Percentiles rank a stretch among this genome's conserved stretches.
These are phyloP conservation scores for Amphichorda felina DNA, from an alignment of 2,329 filamentous ascomycete species.

Conservation along the genomic window DNA sequence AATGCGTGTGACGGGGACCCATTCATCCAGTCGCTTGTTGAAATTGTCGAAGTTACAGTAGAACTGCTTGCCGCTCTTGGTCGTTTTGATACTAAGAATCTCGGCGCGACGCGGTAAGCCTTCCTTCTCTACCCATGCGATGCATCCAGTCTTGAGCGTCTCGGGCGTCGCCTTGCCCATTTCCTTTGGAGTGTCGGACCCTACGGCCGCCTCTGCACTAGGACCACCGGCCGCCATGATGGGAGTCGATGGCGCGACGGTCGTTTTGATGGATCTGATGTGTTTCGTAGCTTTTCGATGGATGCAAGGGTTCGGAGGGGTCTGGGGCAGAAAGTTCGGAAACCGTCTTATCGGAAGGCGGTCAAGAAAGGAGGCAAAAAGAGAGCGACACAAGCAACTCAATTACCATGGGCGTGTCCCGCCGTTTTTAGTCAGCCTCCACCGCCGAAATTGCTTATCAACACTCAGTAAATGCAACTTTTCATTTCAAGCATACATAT, in stretches of 20 bases:
- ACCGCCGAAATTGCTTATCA: too few relatives aligned
- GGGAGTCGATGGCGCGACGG: conserved; percentile 8
- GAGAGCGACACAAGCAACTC: too few relatives aligned
- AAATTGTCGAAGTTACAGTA: conserved; percentile 98
- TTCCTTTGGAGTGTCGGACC: conserved; percentile 46
- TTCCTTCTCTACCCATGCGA: conserved; percentile 55
- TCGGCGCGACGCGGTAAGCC: conserved; percentile 84
- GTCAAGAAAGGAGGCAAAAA: not conserved
- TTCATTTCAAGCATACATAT: too few relatives aligned
- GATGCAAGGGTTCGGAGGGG: too few relatives aligned
- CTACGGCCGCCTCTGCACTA: conserved; percentile 40
- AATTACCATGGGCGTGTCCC: too few relatives aligned
- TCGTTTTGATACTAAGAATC: conserved; percentile 86
- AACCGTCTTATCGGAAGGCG: conserved; percentile 1
- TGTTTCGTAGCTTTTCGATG: not conserved
- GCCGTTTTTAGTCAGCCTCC: too few relatives aligned
- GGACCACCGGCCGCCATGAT: conserved; percentile 41
- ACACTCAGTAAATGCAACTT: too few relatives aligned
- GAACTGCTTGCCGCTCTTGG: conserved; percentile 78
- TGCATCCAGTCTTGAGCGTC: conserved; percentile 55
- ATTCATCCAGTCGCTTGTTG: conserved; percentile 80
- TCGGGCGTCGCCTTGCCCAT: conserved; percentile 77
- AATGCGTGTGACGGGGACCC: conserved; percentile 73
- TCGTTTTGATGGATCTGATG: conserved; percentile 4
- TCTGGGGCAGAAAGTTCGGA: not conserved